These are phyloP conservation scores for Aspergillus eucalypticola DNA, from an alignment of 2,329 filamentous ascomycete genomes.

Conservation along the genomic window DNA sequence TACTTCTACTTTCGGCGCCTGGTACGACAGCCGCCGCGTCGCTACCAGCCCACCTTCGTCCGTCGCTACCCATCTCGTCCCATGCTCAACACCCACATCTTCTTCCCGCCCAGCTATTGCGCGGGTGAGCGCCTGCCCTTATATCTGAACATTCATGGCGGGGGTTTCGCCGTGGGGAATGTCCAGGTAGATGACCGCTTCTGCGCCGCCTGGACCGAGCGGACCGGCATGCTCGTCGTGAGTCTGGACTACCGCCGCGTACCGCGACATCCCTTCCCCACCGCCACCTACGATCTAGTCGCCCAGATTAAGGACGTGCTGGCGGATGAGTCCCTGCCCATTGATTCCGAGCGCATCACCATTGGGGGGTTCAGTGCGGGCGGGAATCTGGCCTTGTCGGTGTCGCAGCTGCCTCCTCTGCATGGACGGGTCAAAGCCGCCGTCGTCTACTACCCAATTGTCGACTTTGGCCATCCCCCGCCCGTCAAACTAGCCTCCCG, in stretches of 20 bases:
- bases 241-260: constrained; percentile 54
- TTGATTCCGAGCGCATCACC: constrained; percentile 46
- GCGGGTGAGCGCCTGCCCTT: constrained; percentile 37
- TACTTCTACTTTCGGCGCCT: constrained; percentile 18
- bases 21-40: background rate
- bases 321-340: constrained; percentile 47
- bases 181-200: constrained; percentile 51
- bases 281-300: constrained; percentile 48
- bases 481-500: constrained; percentile 29
- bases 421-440: constrained; percentile 38
- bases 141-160: constrained; percentile 55
- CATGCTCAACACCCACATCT: constrained; percentile 10
- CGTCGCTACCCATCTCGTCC: constrained; percentile 6
- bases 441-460: constrained; percentile 48
- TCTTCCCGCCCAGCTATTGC: constrained; percentile 18
- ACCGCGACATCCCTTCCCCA: constrained; percentile 47
- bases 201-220: constrained; percentile 47
- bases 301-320: constrained; percentile 47
- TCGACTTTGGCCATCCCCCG: constrained; percentile 41
- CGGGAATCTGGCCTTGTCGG: constrained; percentile 50
- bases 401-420: constrained; percentile 43
- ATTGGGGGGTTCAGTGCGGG: constrained; percentile 56
- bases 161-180: constrained; percentile 40
- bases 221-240: constrained; percentile 47
- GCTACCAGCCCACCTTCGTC: constrained; percentile 4